phyloP scores from a whole-genome alignment of 2,329 filamentous ascomycete genomes.

The Rugonectria rugulosa region DNA sequence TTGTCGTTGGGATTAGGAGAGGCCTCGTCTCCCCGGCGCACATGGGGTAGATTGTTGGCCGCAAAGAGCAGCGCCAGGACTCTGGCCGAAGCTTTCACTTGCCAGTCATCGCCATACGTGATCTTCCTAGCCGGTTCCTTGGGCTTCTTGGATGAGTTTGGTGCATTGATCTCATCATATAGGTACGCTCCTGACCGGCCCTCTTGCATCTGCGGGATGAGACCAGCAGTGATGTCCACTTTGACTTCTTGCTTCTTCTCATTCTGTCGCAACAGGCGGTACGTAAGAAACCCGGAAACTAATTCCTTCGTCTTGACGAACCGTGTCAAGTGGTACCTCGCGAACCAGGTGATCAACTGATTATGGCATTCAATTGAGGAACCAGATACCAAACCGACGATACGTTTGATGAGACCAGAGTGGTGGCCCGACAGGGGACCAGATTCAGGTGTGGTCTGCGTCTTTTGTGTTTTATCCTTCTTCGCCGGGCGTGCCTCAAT shows the following conservation, averaged over 20 bases:
- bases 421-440: constrained; percentile 69
- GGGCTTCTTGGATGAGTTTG: constrained; percentile 59
- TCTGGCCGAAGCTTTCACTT: constrained; percentile 80
- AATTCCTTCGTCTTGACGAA: constrained; percentile 81
- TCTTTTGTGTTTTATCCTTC: constrained; percentile 28
- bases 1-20: constrained; percentile 34
- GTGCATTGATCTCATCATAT: constrained; percentile 75
- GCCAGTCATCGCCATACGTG: constrained; percentile 85
- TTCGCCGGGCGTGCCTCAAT: constrained; percentile 3
- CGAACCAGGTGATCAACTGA: constrained; percentile 80
- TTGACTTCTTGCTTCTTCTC: constrained; percentile 69
- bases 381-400: constrained; percentile 82
- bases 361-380: constrained; percentile 78
- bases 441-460: constrained; percentile 39
- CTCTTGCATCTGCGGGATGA: constrained; percentile 77
- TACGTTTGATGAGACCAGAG: constrained; percentile 84
- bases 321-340: constrained; percentile 70
- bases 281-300: constrained; percentile 79
- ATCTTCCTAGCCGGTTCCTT: constrained; percentile 64
- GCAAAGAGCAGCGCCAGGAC: constrained; percentile 83
- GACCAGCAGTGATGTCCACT: constrained; percentile 67
- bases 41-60: constrained; percentile 70
- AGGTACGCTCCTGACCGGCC: constrained; percentile 74
- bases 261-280: constrained; percentile 76
- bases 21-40: constrained; percentile 44